Conservation (phyloP, 2,329 filamentous ascomycete genomes). For the Pseudogymnoascus sp. region DNA sequence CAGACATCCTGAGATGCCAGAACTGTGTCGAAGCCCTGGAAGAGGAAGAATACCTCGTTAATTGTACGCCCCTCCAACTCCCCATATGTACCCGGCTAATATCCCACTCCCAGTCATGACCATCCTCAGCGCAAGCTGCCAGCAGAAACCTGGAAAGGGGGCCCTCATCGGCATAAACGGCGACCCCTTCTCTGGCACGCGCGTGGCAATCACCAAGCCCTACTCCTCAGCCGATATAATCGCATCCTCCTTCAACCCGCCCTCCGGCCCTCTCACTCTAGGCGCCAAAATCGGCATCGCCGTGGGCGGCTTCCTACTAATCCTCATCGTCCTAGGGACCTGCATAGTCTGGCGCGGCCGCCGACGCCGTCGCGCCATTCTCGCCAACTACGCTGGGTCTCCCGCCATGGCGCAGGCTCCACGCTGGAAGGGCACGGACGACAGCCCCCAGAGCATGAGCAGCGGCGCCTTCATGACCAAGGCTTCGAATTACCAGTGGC, state of each 20-base stretch:
- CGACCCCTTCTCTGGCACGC: conserved; percentile 20
- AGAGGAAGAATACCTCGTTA: conserved; percentile 15
- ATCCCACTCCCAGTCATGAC: conserved; percentile 18
- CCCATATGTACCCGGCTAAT: not conserved
- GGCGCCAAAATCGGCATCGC: conserved; percentile 22
- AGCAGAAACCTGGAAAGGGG: conserved; percentile 18
- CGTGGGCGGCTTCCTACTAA: conserved; percentile 14
- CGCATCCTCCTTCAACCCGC: not conserved
- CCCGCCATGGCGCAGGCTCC: not conserved
- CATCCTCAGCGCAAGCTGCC: conserved; percentile 23
- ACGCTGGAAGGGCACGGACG: not conserved
- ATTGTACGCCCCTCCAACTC: conserved; percentile 15
- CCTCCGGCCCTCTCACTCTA: conserved; percentile 13
- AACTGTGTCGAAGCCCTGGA: conserved; percentile 13
- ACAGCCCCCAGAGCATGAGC: not conserved
- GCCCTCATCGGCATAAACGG: conserved; percentile 20
- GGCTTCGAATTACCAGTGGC: not conserved
- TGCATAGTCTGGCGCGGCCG: conserved; percentile 37
- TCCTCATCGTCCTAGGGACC: conserved; percentile 14
- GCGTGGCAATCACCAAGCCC: conserved; percentile 18
- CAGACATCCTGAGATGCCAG: conserved; percentile 16
- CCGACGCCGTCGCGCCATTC: conserved; percentile 43
- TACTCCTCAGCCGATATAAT: not conserved
- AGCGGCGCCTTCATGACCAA: conserved; percentile 1
- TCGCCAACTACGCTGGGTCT: conserved; percentile 29